These are phyloP conservation scores for Ceratobasidium theobromae DNA, from an alignment of 1,284 basidiomycete species.

Conservation along the genomic window DNA sequence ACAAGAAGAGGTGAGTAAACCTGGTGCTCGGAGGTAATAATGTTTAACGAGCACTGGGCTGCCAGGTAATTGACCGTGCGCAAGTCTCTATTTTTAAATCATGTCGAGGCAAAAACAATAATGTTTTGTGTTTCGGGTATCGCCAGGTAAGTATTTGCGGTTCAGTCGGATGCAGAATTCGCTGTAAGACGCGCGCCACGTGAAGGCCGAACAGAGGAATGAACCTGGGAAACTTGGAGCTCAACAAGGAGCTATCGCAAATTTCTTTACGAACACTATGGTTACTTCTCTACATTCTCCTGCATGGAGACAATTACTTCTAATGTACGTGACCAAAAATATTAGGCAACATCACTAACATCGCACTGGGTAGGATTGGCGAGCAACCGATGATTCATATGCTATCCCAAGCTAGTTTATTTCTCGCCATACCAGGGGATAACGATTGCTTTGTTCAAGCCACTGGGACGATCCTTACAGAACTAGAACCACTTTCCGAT, in stretches of 20 bases:
- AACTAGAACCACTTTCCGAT: constrained; percentile 41
- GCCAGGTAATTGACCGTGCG: constrained; percentile 60
- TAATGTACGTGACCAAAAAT: constrained; percentile 49
- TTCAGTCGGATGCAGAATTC: too few species aligned
- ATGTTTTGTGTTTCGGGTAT: constrained; percentile 69
- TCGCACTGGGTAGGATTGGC: constrained; percentile 57
- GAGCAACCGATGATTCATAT: constrained; percentile 71
- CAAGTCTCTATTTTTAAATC: constrained; percentile 55
- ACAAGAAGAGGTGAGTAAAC: constrained; percentile 16
- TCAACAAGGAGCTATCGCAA: constrained; percentile 51
- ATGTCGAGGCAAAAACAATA: constrained; percentile 46
- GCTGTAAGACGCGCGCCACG: too few species aligned
- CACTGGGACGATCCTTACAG: constrained; percentile 66
- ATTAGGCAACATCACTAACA: not conserved
- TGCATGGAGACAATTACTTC: constrained; percentile 67
- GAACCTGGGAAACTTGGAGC: constrained; percentile 40
- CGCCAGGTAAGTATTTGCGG: constrained; percentile 56
- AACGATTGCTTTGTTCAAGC: constrained; percentile 83
- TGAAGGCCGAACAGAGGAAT: constrained; percentile 41
- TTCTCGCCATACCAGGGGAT: constrained; percentile 57
- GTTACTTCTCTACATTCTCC: constrained; percentile 63
- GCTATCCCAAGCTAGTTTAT: constrained; percentile 69
- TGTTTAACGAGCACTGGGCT: not conserved
- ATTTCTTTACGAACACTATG: constrained; percentile 71
- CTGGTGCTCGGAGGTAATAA: not conserved